A percentile compares a stretch with the other conserved stretches of the same genome.
Conservation (phyloP, 1,284 basidiomycete species). For the Tilletia horrida region DNA sequence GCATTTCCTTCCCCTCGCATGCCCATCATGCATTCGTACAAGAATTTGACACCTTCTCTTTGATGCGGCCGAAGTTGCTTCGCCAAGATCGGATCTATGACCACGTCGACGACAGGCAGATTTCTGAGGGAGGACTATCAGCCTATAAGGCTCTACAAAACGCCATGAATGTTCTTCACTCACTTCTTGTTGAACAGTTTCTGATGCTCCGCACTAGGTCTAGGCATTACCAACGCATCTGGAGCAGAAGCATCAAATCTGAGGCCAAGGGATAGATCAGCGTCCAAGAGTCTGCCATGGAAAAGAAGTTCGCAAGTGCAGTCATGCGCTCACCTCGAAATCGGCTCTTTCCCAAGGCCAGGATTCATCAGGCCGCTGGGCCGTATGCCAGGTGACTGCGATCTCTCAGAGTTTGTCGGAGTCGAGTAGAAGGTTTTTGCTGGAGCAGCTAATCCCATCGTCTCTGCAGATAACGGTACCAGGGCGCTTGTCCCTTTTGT, state of each 20-base stretch:
- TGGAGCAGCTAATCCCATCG: neutral
- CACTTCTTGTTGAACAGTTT: constrained; percentile 71
- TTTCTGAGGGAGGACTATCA: neutral
- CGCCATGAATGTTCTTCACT: constrained; percentile 25
- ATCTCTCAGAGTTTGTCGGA: neutral
- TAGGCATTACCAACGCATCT: constrained; percentile 81
- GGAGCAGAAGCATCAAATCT: constrained; percentile 39
- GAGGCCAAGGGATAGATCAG: neutral
- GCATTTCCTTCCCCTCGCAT: constrained; percentile 79
- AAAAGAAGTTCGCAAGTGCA: neutral
- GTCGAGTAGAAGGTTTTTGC: constrained; percentile 8
- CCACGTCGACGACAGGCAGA: constrained; percentile 61
- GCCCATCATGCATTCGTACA: constrained; percentile 91
- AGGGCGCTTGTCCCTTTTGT: neutral
- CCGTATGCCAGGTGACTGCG: constrained; percentile 12
- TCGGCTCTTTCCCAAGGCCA: neutral
- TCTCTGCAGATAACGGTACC: neutral
- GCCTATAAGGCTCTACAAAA: neutral
- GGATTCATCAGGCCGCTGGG: constrained; percentile 3
- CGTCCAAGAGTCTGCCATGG: too few relatives aligned
- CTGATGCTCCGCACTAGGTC: constrained; percentile 69
- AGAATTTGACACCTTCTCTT: constrained; percentile 96
- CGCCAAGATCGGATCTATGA: constrained; percentile 82
- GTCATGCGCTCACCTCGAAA: neutral
- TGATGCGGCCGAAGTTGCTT: constrained; percentile 95